Evolutionary conservation across 345 rosid genomes (phyloP).

Genomic region (Syzygium oleosum): DNA sequence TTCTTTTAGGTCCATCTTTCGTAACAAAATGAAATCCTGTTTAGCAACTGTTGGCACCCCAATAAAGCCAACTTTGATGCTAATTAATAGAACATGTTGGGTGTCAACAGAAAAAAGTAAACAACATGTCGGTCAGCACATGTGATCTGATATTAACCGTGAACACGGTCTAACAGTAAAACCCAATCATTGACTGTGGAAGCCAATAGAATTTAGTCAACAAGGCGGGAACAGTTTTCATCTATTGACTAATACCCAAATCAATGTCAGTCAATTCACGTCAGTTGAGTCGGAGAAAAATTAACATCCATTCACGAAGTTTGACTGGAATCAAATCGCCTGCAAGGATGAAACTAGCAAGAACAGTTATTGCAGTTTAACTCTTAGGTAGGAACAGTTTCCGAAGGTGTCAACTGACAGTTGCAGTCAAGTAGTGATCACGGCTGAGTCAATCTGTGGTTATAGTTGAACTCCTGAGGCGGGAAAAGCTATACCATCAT

Average conservation of each 20-base stretch:
- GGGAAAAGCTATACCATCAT: not conserved
- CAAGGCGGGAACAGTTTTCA: not conserved
- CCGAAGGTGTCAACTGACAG: not conserved
- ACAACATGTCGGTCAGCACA: not conserved
- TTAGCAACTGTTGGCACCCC: not conserved
- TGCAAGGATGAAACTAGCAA: not conserved
- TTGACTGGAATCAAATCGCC: not conserved
- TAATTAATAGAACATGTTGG: not conserved
- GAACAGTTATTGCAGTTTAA: not conserved
- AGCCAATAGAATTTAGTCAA: not conserved
- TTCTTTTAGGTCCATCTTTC: not conserved
- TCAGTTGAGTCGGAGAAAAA: not conserved
- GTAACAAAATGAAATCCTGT: not conserved
- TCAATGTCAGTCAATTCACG: not conserved
- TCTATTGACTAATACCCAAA: not conserved
- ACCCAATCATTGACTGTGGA: not conserved
- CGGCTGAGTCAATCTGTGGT: not conserved
- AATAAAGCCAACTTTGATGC: not conserved
- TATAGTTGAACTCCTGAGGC: not conserved
- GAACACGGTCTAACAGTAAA: not conserved
- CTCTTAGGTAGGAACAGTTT: no score
- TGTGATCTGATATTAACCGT: not conserved
- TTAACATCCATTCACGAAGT: not conserved
- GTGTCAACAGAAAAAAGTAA: not conserved
- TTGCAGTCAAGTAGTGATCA: not conserved